Conservation (phyloP, 2,329 filamentous ascomycete species). For the Keithomyces neogunnii region DNA sequence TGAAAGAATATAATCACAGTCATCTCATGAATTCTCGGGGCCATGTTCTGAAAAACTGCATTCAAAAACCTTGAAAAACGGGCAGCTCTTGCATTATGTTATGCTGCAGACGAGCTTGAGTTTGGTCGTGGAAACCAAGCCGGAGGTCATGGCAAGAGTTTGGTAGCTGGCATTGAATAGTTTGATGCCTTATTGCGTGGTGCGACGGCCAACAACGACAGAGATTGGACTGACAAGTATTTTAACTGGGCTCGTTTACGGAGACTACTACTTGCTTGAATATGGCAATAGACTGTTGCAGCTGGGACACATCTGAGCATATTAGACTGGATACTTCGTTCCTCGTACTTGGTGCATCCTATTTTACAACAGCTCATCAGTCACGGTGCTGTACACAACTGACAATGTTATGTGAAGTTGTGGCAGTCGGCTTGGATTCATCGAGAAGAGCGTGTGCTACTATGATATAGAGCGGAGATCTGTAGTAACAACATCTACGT, state of each 20-base stretch:
- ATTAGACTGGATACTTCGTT: conserved; percentile 2
- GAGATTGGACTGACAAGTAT: conserved; percentile 13
- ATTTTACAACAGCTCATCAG: too few species aligned
- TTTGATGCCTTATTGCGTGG: conserved; percentile 1
- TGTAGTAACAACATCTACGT: too few species aligned
- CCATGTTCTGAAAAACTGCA: too few species aligned
- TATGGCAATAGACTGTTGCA: conserved; percentile 36
- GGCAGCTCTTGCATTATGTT: background rate
- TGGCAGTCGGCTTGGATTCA: too few species aligned
- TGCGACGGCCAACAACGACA: background rate
- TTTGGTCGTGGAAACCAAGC: background rate
- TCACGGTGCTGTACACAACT: too few species aligned
- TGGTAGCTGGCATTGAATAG: background rate
- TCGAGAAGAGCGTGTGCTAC: too few species aligned
- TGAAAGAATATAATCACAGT: too few species aligned
- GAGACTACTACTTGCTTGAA: conserved; percentile 39
- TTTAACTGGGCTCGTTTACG: conserved; percentile 35
- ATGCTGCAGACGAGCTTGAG: background rate
- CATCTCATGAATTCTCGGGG: too few species aligned
- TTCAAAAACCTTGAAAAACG: too few species aligned
- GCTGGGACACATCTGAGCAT: conserved; percentile 15
- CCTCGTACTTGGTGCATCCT: too few species aligned
- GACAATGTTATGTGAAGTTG: too few species aligned
- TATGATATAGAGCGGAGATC: too few species aligned
- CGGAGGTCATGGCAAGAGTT: background rate